Evolutionary conservation across 2,329 filamentous ascomycete genomes (phyloP).

Genomic region (Aspergillus glaucus): DNA sequence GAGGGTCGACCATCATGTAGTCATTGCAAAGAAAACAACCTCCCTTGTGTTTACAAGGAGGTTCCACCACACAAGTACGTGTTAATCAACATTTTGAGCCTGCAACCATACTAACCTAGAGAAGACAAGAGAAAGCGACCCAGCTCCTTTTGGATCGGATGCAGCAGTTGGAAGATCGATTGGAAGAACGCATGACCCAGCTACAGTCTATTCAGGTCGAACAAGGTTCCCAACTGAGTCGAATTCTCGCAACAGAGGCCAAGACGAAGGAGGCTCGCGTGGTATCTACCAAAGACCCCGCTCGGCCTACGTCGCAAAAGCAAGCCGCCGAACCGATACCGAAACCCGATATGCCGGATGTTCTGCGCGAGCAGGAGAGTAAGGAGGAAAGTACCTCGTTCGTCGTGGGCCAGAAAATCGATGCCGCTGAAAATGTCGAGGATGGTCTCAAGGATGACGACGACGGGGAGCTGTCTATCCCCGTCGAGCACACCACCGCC

Average conservation of each 20-base stretch:
- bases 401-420: constrained; percentile 4
- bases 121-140: constrained; percentile 37
- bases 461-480: constrained; percentile 61
- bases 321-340: constrained; percentile 12
- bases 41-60: constrained; percentile 82
- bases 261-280: constrained; percentile 2
- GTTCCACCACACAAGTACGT: constrained; percentile 83
- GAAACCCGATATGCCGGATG: constrained; percentile 18
- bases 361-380: constrained; percentile 7
- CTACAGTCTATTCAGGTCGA: constrained; percentile 14
- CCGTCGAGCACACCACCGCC: constrained; percentile 82
- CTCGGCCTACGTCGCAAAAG: constrained; percentile 5
- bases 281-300: constrained; percentile 2
- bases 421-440: constrained; percentile 2
- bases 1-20: constrained; percentile 78
- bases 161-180: constrained; percentile 24
- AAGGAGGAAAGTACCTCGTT: constrained; percentile 8
- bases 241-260: constrained; percentile 1
- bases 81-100: not conserved
- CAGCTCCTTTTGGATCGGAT: constrained; percentile 32
- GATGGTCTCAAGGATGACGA: constrained; percentile 18
- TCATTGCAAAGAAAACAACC: constrained; percentile 77
- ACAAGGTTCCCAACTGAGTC: constrained; percentile 9
- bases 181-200: constrained; percentile 19
- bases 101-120: not conserved